Evolutionary conservation across 345 rosid genomes (phyloP).

Genomic region (Corchorus capsularis): DNA sequence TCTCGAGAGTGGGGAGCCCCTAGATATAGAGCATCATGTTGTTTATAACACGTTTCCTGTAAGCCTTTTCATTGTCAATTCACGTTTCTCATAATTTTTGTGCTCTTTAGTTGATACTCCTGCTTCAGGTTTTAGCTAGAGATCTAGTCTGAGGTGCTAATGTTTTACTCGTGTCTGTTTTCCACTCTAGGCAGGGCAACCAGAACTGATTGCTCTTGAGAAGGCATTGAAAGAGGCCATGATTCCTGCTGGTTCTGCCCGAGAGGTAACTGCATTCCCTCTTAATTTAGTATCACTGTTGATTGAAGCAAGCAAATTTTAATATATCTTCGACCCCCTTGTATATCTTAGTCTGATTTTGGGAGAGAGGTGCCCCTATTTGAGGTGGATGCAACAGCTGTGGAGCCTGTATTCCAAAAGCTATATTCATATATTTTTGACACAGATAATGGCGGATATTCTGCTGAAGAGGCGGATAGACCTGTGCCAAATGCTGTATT

Average conservation of each 20-base stretch:
- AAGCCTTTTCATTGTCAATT: constrained; percentile 27
- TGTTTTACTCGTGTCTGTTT: constrained; percentile 13
- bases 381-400: constrained; percentile 87
- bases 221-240: constrained; percentile 79
- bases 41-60: constrained; percentile 82
- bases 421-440: constrained; percentile 84
- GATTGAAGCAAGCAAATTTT: neutral
- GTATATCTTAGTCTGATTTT: constrained; percentile 60
- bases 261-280: constrained; percentile 61
- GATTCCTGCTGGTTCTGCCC: constrained; percentile 84
- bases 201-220: constrained; percentile 87
- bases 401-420: constrained; percentile 75
- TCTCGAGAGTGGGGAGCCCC: constrained; percentile 86
- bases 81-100: neutral
- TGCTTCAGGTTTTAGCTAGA: constrained; percentile 1
- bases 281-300: neutral
- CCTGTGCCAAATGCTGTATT: constrained; percentile 89
- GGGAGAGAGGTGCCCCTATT: constrained; percentile 90
- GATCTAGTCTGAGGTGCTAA: neutral
- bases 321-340: neutral
- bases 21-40: constrained; percentile 88
- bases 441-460: constrained; percentile 49
- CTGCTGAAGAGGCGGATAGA: constrained; percentile 60
- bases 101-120: neutral
- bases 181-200: constrained; percentile 72